Evolutionary conservation across 2,329 filamentous ascomycete species (phyloP).

Genomic region (Aspergillus candidus): DNA sequence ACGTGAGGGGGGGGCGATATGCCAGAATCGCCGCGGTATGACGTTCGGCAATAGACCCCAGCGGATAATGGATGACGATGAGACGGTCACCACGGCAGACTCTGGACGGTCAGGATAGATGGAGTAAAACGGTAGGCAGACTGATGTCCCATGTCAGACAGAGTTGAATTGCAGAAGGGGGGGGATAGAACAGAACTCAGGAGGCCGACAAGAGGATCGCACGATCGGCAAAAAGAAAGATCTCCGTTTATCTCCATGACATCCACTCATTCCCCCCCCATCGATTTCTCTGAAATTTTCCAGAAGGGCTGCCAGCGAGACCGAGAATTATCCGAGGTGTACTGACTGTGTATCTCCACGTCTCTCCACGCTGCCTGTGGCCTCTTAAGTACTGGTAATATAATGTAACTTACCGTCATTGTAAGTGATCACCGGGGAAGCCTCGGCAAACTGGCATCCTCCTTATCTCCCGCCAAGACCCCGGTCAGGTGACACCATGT

Average conservation of each 20-base stretch:
- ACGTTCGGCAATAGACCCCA: slow-evolving; percentile 14
- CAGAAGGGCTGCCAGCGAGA: background rate
- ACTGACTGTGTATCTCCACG: slow-evolving; percentile 9
- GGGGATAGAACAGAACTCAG: too few relatives aligned
- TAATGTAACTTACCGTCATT: slow-evolving; percentile 1
- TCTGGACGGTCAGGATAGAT: too few relatives aligned
- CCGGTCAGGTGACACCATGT: slow-evolving; percentile 7
- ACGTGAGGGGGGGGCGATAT: slow-evolving; percentile 14
- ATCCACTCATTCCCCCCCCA: background rate
- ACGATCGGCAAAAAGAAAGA: background rate
- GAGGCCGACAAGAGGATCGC: background rate
- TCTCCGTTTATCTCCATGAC: background rate
- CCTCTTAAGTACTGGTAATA: slow-evolving; percentile 1
- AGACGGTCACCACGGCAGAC: background rate
- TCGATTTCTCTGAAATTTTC: background rate
- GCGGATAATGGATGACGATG: slow-evolving; percentile 9
- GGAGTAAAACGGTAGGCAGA: too few relatives aligned
- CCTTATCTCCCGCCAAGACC: background rate
- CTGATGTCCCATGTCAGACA: too few relatives aligned
- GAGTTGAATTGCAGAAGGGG: too few relatives aligned
- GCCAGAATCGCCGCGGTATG: slow-evolving; percentile 14
- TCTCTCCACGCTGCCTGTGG: background rate
- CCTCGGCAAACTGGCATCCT: slow-evolving; percentile 5
- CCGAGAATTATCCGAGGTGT: slow-evolving; percentile 17
- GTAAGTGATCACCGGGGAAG: slow-evolving; percentile 2